Conservation (phyloP, 169 alveolate species). For the Eimeria necatrix region DNA sequence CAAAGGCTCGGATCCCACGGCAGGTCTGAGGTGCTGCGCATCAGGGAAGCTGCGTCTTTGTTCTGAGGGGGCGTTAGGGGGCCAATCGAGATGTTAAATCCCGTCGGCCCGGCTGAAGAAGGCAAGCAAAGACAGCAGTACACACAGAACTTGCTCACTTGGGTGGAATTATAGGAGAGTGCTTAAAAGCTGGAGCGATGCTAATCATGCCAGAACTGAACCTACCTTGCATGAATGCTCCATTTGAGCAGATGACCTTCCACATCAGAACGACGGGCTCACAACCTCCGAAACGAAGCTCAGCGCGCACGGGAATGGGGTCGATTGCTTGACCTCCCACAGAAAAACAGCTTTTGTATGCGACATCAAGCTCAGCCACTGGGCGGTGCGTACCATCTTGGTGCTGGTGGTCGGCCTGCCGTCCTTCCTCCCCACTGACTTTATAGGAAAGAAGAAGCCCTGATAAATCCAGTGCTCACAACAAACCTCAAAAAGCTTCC, state of each 20-base stretch:
- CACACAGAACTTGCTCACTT: background rate
- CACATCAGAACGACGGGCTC: conserved; percentile 73
- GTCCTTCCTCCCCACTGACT: conserved; percentile 78
- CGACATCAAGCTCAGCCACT: conserved; percentile 74
- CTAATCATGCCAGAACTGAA: background rate
- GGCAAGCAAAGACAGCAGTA: background rate
- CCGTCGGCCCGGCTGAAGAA: conserved; percentile 41
- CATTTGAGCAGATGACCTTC: conserved; percentile 55
- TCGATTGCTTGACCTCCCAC: conserved; percentile 53
- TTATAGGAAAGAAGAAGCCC: conserved; percentile 77
- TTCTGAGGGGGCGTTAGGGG: conserved; percentile 45
- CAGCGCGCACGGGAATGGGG: conserved; percentile 61
- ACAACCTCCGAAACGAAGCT: conserved; percentile 47
- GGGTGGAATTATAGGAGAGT: background rate
- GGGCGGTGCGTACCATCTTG: conserved; percentile 79
- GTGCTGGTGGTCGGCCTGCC: conserved; percentile 69
- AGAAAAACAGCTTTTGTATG: conserved; percentile 61
- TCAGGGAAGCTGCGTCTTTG: background rate
- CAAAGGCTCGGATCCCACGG: conserved; percentile 61
- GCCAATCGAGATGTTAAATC: conserved; percentile 45
- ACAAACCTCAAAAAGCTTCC: background rate
- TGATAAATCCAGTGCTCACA: background rate
- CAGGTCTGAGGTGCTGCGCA: conserved; percentile 49
- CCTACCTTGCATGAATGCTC: conserved; percentile 63
- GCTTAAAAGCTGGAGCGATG: background rate